Evolutionary conservation across 768 basidiomycete genomes (phyloP).

Genomic region (Tulasnella sp.): DNA sequence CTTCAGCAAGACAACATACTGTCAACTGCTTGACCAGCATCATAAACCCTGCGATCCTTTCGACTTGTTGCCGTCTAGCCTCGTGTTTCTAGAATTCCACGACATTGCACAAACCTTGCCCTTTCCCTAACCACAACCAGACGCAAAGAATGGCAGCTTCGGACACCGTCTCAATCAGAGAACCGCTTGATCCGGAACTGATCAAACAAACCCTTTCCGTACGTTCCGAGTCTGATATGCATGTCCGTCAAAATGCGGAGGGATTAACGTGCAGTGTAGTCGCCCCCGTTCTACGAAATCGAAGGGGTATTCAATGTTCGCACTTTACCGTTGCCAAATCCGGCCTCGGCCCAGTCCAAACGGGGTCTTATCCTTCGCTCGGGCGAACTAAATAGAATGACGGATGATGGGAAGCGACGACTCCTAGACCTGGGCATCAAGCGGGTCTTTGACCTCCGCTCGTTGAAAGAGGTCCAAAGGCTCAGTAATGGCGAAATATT

Average conservation of each 20-base stretch:
- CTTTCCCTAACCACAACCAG: not conserved
- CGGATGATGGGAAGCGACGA: constrained; percentile 52
- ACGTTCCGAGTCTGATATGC: not conserved
- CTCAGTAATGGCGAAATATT: constrained; percentile 63
- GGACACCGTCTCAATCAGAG: not conserved
- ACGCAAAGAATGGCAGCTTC: not conserved
- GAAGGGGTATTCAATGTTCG: constrained; percentile 14
- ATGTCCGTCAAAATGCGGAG: not conserved
- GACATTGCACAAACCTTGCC: not conserved
- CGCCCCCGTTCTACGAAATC: constrained; percentile 12
- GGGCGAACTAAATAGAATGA: constrained; percentile 69
- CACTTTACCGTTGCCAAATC: not conserved
- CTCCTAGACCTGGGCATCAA: constrained; percentile 60
- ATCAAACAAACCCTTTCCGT: constrained; percentile 4
- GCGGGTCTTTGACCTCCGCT: constrained; percentile 72
- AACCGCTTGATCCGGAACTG: not conserved
- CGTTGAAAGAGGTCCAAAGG: constrained; percentile 73
- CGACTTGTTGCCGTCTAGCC: not conserved
- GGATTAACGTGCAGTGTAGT: not conserved
- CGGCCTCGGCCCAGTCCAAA: not conserved
- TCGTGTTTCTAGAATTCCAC: not conserved
- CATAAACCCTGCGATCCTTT: not conserved
- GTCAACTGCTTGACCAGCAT: not conserved
- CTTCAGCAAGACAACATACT: not conserved
- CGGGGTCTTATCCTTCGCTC: constrained; percentile 51